Evolutionary conservation across 2,329 filamentous ascomycete species (phyloP).

Genomic region (Pseudogymnoascus sp.): DNA sequence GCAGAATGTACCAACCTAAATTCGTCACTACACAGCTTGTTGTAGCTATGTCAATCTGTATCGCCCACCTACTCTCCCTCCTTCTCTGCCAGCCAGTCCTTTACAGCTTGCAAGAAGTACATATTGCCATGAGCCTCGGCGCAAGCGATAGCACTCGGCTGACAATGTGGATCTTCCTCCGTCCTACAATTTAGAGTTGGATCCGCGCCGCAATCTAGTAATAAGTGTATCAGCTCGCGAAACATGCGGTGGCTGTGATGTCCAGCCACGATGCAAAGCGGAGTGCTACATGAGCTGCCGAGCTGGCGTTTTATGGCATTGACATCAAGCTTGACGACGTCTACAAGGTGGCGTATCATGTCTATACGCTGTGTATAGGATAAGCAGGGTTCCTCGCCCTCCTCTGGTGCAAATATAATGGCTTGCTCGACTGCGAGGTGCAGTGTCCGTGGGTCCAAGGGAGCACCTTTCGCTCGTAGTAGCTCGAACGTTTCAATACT

Average conservation of each 20-base stretch:
- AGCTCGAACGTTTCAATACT: slow-evolving; percentile 12
- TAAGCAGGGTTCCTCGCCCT: not conserved
- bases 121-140: not conserved
- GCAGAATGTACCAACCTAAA: not conserved
- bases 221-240: slow-evolving; percentile 5
- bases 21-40: not conserved
- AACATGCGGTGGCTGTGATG: not conserved
- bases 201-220: slow-evolving; percentile 13
- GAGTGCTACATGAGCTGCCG: slow-evolving; percentile 7
- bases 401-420: not conserved
- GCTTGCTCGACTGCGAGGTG: slow-evolving; percentile 9
- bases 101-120: not conserved
- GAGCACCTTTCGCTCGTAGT: slow-evolving; percentile 10
- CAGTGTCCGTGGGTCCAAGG: slow-evolving; percentile 12
- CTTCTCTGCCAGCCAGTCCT: not conserved
- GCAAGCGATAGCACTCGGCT: not conserved
- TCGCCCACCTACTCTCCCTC: not conserved
- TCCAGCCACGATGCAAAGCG: slow-evolving; percentile 9
- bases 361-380: slow-evolving; percentile 8
- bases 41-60: not conserved
- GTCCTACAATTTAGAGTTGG: not conserved
- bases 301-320: slow-evolving; percentile 2
- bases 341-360: slow-evolving; percentile 12
- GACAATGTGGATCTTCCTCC: not conserved
- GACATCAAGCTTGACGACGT: slow-evolving; percentile 10